Evolutionary conservation across 169 alveolate genomes (phyloP).

Genomic region (Plasmodium gaboni): DNA sequence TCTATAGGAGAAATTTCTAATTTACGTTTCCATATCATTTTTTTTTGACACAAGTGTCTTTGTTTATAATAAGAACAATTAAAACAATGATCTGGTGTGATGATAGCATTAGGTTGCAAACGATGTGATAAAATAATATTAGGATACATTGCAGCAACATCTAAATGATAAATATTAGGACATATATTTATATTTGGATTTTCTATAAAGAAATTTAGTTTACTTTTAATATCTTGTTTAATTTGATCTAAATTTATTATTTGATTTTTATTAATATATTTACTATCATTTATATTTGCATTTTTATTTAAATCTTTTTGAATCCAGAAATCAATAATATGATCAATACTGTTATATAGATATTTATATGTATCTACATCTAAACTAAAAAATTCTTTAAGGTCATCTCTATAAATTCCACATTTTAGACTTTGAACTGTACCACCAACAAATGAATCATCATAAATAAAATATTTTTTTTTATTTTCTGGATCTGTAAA

Average conservation of each 20-base stretch:
- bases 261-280: slow-evolving; percentile 49
- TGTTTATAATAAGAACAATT: slow-evolving; percentile 95
- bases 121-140: slow-evolving; percentile 98
- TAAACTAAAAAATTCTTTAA: slow-evolving; percentile 93
- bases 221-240: slow-evolving; percentile 28
- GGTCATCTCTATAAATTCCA: slow-evolving; percentile 98
- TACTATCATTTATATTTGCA: slow-evolving; percentile 18
- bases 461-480: slow-evolving; percentile 86
- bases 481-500: slow-evolving; percentile 78
- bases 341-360: slow-evolving; percentile 89
- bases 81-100: slow-evolving; percentile 94
- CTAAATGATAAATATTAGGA: slow-evolving; percentile 98
- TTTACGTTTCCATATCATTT: slow-evolving; percentile 95
- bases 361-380: slow-evolving; percentile 91
- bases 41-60: slow-evolving; percentile 90
- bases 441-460: slow-evolving; percentile 96
- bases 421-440: slow-evolving; percentile 96
- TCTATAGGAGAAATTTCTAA: slow-evolving; percentile 93
- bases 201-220: slow-evolving; percentile 51
- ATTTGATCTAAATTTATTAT: slow-evolving; percentile 51
- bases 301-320: slow-evolving; percentile 81
- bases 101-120: slow-evolving; percentile 99
- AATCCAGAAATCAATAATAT: slow-evolving; percentile 85
- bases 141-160: slow-evolving; percentile 99
- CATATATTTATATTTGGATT: slow-evolving; percentile 76